Evolutionary conservation across 306 rosid genomes (phyloP).

Genomic region (Trifolium dubium): DNA sequence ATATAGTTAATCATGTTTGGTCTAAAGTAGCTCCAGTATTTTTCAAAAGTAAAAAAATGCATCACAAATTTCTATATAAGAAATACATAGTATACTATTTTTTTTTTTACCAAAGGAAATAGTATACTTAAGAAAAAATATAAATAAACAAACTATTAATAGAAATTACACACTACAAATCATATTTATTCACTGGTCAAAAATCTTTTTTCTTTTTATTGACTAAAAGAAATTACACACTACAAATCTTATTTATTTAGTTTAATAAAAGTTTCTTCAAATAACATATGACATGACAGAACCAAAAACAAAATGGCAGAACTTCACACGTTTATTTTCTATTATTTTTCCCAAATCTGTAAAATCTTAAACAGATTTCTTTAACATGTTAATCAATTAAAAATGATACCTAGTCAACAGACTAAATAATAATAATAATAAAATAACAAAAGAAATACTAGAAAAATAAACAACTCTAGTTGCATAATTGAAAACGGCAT

Average conservation of each 20-base stretch:
- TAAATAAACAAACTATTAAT: neutral
- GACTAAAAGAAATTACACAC: neutral
- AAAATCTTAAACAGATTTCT: neutral
- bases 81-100: no score
- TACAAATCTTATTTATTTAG: neutral
- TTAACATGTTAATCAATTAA: neutral
- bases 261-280: neutral
- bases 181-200: no score
- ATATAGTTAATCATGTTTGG: no score
- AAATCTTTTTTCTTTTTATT: no score
- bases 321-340: no score
- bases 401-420: neutral
- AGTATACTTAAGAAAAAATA: neutral
- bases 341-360: neutral
- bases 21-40: no score
- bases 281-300: no score
- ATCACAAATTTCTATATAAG: no score
- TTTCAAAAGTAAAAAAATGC: no score
- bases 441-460: neutral
- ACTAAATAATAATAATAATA: neutral
- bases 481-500: neutral
- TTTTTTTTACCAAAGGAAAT: no score
- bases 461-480: neutral
- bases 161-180: no score
- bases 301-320: no score